A percentile compares a stretch with the other conserved stretches of the same genome.
Conservation (phyloP, 768 basidiomycete species). For the Ephemerocybe angulata region DNA sequence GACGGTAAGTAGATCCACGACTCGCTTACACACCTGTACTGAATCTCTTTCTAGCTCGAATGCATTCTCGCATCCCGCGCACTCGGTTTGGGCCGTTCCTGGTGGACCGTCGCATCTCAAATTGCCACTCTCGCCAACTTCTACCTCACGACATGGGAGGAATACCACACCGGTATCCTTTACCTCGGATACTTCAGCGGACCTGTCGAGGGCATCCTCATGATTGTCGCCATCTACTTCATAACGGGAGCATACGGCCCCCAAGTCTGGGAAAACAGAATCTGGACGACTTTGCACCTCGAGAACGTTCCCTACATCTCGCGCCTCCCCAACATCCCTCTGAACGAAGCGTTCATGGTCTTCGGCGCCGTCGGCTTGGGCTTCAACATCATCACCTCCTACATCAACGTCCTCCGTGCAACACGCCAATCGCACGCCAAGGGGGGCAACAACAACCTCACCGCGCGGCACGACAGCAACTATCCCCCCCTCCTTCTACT, state of each 20-base stretch:
- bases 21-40: too few relatives aligned
- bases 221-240: conserved; percentile 74
- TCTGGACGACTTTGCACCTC: conserved; percentile 57
- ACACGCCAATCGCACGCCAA: conserved; percentile 32
- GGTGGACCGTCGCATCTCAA: conserved; percentile 95
- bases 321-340: conserved; percentile 59
- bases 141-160: conserved; percentile 78
- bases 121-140: conserved; percentile 73
- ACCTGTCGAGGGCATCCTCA: conserved; percentile 92
- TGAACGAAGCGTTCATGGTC: conserved; percentile 88
- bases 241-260: conserved; percentile 78
- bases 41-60: conserved; percentile 59
- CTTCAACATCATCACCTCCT: conserved; percentile 81
- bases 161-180: conserved; percentile 86
- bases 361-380: conserved; percentile 66
- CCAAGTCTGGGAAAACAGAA: conserved; percentile 71
- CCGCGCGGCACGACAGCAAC: conserved; percentile 13
- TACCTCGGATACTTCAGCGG: conserved; percentile 94
- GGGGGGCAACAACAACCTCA: not conserved
- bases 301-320: conserved; percentile 47
- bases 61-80: conserved; percentile 79
- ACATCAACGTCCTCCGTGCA: conserved; percentile 74
- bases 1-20: too few relatives aligned
- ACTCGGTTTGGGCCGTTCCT: conserved; percentile 86
- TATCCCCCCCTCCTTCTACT: conserved; percentile 58